These are phyloP conservation scores for Glycine tomentella DNA, from an alignment of 306 rosid species.

Conservation along the genomic window DNA sequence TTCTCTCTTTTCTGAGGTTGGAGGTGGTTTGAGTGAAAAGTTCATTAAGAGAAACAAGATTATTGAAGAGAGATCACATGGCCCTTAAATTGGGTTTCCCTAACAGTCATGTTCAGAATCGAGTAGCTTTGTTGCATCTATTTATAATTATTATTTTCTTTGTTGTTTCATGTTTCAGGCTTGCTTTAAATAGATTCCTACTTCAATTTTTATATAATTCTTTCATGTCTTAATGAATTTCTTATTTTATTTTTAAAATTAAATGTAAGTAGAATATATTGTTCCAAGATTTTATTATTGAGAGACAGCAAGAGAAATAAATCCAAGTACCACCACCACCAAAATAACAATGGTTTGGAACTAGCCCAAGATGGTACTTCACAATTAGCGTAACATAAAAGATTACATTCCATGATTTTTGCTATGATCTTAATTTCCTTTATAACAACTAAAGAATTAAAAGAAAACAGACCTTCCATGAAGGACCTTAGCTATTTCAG, in stretches of 20 bases:
- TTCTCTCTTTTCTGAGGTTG: not conserved
- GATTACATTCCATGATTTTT: conserved; percentile 34
- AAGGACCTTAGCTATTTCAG: conserved; percentile 92
- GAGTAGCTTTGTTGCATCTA: not conserved
- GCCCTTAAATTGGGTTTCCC: not conserved
- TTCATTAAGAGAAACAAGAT: not conserved
- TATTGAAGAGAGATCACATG: not conserved
- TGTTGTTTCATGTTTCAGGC: conserved; percentile 4
- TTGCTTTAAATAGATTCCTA: conserved; percentile 6
- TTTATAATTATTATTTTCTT: too few species aligned
- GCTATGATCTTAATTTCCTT: conserved; percentile 39
- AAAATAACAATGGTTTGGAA: conserved; percentile 1
- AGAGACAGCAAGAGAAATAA: conserved; percentile 12
- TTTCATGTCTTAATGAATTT: not conserved
- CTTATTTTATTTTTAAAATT: not conserved
- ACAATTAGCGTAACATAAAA: conserved; percentile 4
- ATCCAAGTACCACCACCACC: conserved; percentile 13
- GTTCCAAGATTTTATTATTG: not conserved
- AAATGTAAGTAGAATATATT: conserved; percentile 14
- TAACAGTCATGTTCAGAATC: conserved; percentile 1
- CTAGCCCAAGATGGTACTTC: conserved; percentile 17
- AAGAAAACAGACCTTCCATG: conserved; percentile 83
- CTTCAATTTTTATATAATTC: not conserved
- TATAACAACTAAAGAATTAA: conserved; percentile 30
- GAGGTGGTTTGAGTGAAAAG: not conserved